phyloP scores from a whole-genome alignment of 805 yeast genomes.

The Nakazawaea holstii region DNA sequence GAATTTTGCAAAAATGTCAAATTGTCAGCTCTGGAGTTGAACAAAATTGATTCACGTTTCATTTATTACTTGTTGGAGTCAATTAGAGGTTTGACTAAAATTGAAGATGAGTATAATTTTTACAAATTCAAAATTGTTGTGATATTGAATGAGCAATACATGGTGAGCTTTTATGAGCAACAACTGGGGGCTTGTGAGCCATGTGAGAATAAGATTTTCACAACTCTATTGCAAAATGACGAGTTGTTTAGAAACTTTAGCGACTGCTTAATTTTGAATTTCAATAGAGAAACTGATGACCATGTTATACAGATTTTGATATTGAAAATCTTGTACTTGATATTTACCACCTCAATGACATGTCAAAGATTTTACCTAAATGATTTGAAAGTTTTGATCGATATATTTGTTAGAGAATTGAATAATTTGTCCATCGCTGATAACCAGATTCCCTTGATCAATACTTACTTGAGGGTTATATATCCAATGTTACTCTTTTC shows the following conservation, averaged over 20 bases:
- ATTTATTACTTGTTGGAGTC: constrained; percentile 42
- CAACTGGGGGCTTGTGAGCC: constrained; percentile 14
- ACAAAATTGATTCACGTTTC: constrained; percentile 36
- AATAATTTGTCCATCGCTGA: constrained; percentile 52
- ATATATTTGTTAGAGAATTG: constrained; percentile 76
- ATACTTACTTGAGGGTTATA: constrained; percentile 69
- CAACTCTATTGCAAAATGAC: constrained; percentile 40
- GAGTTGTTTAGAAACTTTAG: constrained; percentile 48
- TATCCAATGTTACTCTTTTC: constrained; percentile 66
- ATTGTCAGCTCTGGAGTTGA: constrained; percentile 35
- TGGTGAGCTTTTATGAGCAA: constrained; percentile 47
- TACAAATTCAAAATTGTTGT: constrained; percentile 67
- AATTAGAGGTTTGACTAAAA: constrained; percentile 33
- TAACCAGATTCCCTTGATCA: constrained; percentile 52
- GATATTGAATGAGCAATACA: constrained; percentile 81
- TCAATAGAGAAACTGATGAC: constrained; percentile 68
- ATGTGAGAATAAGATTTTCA: constrained; percentile 45
- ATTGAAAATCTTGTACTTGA: constrained; percentile 68
- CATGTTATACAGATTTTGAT: constrained; percentile 69
- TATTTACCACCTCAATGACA: constrained; percentile 63
- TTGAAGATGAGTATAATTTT: constrained; percentile 54
- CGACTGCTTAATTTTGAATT: constrained; percentile 64
- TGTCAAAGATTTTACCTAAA: constrained; percentile 71
- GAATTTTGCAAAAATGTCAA: constrained; percentile 49
- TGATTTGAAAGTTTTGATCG: constrained; percentile 79